These are phyloP conservation scores for rapeseed (Brassica napus) DNA, from an alignment of 345 rosid genomes.

Conservation along the genomic window Da-Ae NC_063439.1:1296501-1297000, in stretches of 20 bases:
- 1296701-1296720: slow-evolving; percentile 28
- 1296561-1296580: no score
- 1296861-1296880: background rate
- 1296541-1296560: no score
- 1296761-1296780: slow-evolving; percentile 12
- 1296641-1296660: background rate
- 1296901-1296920: no score
- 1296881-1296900: no score
- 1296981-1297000: no score
- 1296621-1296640: background rate
- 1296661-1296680: no score
- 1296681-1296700: background rate
- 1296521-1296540: no score
- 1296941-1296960: background rate
- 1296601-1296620: background rate
- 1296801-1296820: slow-evolving; percentile 6
- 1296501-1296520: no score
- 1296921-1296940: background rate
- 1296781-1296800: background rate
- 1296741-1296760: slow-evolving; percentile 11
- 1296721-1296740: slow-evolving; percentile 7
- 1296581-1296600: background rate
- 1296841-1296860: background rate
- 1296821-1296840: background rate
- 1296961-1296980: background rate